These are phyloP conservation scores for Hordeum marinum DNA, from an alignment of 176 grass and related monocot species.

Conservation along the genomic window DNA sequence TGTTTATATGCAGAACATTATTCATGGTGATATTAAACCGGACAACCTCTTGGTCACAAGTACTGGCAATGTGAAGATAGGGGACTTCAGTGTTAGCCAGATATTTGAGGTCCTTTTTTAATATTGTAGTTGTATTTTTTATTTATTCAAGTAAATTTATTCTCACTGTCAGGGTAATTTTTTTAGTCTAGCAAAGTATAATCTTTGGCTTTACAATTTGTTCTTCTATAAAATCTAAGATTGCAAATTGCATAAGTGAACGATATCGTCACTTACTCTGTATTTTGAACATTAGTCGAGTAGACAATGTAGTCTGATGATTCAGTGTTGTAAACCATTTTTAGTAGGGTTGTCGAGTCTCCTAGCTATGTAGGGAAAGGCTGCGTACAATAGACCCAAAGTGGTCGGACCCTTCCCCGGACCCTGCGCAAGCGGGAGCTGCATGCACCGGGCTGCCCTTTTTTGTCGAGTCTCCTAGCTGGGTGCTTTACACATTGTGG, in stretches of 20 bases:
- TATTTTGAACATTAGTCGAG: constrained; percentile 2
- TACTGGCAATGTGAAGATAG: constrained; percentile 72
- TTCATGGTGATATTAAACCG: constrained; percentile 90
- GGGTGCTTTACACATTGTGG: background rate
- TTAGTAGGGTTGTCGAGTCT: background rate
- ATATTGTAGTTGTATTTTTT: constrained; percentile 11
- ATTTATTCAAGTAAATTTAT: background rate
- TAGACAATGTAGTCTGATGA: background rate
- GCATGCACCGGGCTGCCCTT: no score
- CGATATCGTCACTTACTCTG: background rate
- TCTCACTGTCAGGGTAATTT: background rate
- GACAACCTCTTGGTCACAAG: constrained; percentile 88
- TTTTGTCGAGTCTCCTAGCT: background rate
- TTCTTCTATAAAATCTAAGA: background rate
- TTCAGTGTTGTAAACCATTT: background rate
- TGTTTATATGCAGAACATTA: constrained; percentile 59
- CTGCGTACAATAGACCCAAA: no score
- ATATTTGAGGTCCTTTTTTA: constrained; percentile 68
- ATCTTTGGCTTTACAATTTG: background rate
- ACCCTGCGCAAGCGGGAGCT: no score
- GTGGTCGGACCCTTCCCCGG: no score
- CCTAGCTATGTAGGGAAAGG: no score
- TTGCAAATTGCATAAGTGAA: background rate
- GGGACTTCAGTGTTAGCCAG: constrained; percentile 94
- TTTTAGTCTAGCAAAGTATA: background rate